Conservation (phyloP, 2,329 filamentous ascomycete genomes). For the Tolypocladium pustulatum region DNA sequence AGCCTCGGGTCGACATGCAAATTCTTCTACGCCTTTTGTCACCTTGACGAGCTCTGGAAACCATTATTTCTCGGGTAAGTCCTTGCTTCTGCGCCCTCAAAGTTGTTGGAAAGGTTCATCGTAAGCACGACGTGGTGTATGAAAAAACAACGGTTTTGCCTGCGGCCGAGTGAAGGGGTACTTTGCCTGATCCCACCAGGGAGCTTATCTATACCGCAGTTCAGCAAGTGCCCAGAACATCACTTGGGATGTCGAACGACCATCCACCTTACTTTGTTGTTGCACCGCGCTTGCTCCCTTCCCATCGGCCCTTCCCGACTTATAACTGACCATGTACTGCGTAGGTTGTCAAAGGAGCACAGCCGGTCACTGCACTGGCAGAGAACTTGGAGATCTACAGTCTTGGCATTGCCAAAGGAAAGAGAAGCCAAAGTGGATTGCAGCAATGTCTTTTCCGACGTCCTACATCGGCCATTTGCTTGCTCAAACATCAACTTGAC, state of each 20-base stretch:
- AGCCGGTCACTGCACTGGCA: constrained; percentile 46
- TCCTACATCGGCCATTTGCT: constrained; percentile 79
- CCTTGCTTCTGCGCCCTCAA: background rate
- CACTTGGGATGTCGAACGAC: background rate
- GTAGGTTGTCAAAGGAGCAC: constrained; percentile 19
- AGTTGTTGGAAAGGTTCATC: background rate
- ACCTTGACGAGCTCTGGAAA: constrained; percentile 85
- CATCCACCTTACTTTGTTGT: background rate
- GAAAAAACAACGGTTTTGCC: too few relatives aligned
- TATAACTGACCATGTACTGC: constrained; percentile 5
- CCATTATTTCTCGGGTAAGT: constrained; percentile 75
- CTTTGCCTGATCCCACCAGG: background rate
- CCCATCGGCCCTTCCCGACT: background rate
- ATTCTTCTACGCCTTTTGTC: constrained; percentile 75
- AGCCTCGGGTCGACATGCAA: constrained; percentile 68
- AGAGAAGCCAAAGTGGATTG: constrained; percentile 56
- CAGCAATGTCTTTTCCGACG: constrained; percentile 76
- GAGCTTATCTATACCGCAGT: background rate
- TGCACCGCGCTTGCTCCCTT: background rate
- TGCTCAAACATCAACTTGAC: constrained; percentile 66
- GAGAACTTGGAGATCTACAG: constrained; percentile 76
- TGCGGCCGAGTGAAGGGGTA: background rate
- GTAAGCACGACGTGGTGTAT: background rate
- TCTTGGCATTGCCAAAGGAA: constrained; percentile 45
- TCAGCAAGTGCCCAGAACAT: background rate